A percentile compares a stretch with the other conserved stretches of the same genome.
Conservation (phyloP, 108 stramenopile species). For the Chaetoceros muelleri region DNA sequence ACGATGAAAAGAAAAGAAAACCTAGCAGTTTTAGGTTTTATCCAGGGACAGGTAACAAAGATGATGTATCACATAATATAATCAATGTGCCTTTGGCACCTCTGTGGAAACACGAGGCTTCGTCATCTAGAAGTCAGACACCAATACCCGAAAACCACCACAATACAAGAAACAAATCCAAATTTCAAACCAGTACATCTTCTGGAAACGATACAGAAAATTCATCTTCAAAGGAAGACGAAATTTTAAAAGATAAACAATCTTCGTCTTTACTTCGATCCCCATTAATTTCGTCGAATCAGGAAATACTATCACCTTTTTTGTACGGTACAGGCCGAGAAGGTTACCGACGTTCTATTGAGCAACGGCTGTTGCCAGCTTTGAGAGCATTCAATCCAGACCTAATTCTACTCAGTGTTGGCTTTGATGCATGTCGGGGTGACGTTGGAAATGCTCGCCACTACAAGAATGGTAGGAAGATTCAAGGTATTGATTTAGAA, state of each 20-base stretch:
- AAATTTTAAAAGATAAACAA: conserved; percentile 6
- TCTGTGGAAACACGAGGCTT: conserved; percentile 69
- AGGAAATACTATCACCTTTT: conserved; percentile 24
- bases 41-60: conserved; percentile 87
- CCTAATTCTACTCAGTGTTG: conserved; percentile 91
- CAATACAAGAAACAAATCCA: conserved; percentile 40
- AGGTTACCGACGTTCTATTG: conserved; percentile 70
- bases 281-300: conserved; percentile 18
- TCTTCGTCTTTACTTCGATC: conserved; percentile 14
- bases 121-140: conserved; percentile 14
- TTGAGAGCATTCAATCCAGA: conserved; percentile 93
- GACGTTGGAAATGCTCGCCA: conserved; percentile 87
- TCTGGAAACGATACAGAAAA: not conserved
- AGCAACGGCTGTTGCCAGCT: conserved; percentile 67
- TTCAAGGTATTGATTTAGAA: conserved; percentile 70
- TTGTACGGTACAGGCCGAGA: conserved; percentile 38
- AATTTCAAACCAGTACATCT: conserved; percentile 6
- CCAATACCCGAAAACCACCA: conserved; percentile 16
- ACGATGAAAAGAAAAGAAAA: conserved; percentile 50
- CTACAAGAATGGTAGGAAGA: conserved; percentile 43
- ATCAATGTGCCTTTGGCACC: conserved; percentile 93
- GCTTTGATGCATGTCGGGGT: conserved; percentile 91
- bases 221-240: not conserved
- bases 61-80: conserved; percentile 86
- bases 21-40: conserved; percentile 80